Percentiles rank a stretch among this genome's conserved stretches.
Conservation (phyloP, 2,329 filamentous ascomycete species). For the Hypoxylon sp. region DNA sequence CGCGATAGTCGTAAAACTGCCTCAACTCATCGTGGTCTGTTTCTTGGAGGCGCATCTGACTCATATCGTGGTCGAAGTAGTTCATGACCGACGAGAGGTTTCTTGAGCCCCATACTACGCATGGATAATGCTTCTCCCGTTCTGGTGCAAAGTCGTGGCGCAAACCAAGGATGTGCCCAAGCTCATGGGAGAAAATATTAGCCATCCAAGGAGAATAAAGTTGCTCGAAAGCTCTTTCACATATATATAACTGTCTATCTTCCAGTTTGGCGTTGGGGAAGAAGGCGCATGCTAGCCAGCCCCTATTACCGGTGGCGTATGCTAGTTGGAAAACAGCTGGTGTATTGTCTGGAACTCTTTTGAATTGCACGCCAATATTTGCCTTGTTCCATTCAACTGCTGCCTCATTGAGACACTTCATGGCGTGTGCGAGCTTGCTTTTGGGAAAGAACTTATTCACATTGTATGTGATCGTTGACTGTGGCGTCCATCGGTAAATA, state of each 20-base stretch:
- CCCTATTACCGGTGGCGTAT: not conserved
- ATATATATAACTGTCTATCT: conserved; percentile 2
- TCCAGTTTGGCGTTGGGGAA: not conserved
- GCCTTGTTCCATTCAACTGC: conserved; percentile 10
- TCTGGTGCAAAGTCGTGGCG: conserved; percentile 23
- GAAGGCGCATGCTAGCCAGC: conserved; percentile 7
- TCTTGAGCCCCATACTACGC: not conserved
- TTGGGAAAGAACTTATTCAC: not conserved
- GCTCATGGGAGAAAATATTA: conserved; percentile 28
- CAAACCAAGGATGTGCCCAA: conserved; percentile 27
- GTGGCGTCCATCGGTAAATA: conserved; percentile 13
- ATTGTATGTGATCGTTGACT: conserved; percentile 17
- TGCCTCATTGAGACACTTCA: not conserved
- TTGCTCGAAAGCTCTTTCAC: not conserved
- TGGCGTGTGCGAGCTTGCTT: not conserved
- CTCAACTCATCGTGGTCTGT: not conserved
- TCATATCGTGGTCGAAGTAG: not conserved
- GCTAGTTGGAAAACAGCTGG: conserved; percentile 18
- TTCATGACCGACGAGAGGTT: not conserved
- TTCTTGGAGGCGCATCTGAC: conserved; percentile 6
- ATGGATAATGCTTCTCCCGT: not conserved
- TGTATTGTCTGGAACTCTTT: conserved; percentile 8
- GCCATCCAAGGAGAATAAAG: not conserved
- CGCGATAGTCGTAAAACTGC: not conserved
- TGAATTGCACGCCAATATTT: not conserved